Evolutionary conservation across 2,329 filamentous ascomycete genomes (phyloP), one percentile per base, ranked within the genome.

Genomic region (Stachybotrys elegans): DNA sequence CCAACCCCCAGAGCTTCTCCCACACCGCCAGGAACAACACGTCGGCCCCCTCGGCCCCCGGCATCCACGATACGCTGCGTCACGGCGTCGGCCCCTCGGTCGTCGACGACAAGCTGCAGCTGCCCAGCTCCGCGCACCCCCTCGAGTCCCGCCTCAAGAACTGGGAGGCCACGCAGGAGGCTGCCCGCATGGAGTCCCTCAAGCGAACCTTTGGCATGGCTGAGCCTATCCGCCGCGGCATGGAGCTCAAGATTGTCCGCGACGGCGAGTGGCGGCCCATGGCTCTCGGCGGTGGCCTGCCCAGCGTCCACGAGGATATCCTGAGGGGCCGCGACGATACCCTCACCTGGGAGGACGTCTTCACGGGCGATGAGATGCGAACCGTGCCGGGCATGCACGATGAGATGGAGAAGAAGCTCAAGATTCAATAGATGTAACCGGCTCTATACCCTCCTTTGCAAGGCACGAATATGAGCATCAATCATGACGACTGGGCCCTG

Each of bases 321-420:
- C 70, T 98, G 59, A 78, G 76, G 48, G 91, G 90, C 4, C 73
- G 83, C 59, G 93, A 97, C 63, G 71, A 78, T 22, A 84, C 79
- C 57, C 74, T 95, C 55, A 81, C 76, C 8, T 98, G 93, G 93
- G 93, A 98, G 76, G 93, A 97, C 72, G 82, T 98, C 17, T 97
- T 85, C 63, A 81, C 78, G 17, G 88, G 89, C 48, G 84, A 87
- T 55, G 88, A 92, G 67, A 77, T 81, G 62, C 78, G 83, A 57
- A 77, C 79, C 48, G 72, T 81, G 34, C 79, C 84, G 20, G 81
- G 84, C 43, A 83, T 96, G 68, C 90, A 96, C 57, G 84, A 88
- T 45, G 92, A 97, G 79, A 90, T 96, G 82, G 92, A 96, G 81
- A 79, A 81, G 68, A 88, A 89, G 77, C 73, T 95, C 67, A 86